phyloP scores from a whole-genome alignment of 2,329 filamentous ascomycete species.

The Fusarium gaditjirri region DNA sequence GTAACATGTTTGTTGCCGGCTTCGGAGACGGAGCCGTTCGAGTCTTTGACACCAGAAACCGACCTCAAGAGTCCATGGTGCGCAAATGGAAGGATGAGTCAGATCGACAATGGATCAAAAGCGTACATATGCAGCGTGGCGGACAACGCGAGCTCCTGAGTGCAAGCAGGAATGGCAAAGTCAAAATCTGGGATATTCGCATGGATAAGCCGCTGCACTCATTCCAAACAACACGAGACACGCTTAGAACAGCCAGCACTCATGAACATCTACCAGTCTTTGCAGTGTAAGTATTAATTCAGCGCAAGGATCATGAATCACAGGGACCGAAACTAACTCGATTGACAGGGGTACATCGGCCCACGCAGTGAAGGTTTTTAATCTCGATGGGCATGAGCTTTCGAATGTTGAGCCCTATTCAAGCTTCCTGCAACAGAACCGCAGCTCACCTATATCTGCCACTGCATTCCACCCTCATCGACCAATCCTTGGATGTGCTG shows the following conservation, averaged over 20 bases:
- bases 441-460: conserved; percentile 82
- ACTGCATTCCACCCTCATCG: conserved; percentile 96
- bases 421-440: conserved; percentile 84
- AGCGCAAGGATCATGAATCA: background rate
- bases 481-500: conserved; percentile 88
- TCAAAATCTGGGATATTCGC: conserved; percentile 95
- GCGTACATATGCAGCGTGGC: conserved; percentile 95
- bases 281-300: conserved; percentile 74
- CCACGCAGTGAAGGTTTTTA: conserved; percentile 92
- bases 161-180: conserved; percentile 90
- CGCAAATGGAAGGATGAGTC: conserved; percentile 94
- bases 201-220: conserved; percentile 81
- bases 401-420: conserved; percentile 90
- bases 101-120: conserved; percentile 90
- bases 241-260: conserved; percentile 85
- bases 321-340: conserved; percentile 43
- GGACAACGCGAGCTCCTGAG: conserved; percentile 91
- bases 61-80: conserved; percentile 90
- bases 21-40: conserved; percentile 96
- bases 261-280: conserved; percentile 98
- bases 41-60: conserved; percentile 89
- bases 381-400: conserved; percentile 82
- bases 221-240: conserved; percentile 79
- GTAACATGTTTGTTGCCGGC: conserved; percentile 93
- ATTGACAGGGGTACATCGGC: conserved; percentile 80